Evolutionary conservation across 768 basidiomycete species (phyloP).

Genomic region (Trametes punicea): DNA sequence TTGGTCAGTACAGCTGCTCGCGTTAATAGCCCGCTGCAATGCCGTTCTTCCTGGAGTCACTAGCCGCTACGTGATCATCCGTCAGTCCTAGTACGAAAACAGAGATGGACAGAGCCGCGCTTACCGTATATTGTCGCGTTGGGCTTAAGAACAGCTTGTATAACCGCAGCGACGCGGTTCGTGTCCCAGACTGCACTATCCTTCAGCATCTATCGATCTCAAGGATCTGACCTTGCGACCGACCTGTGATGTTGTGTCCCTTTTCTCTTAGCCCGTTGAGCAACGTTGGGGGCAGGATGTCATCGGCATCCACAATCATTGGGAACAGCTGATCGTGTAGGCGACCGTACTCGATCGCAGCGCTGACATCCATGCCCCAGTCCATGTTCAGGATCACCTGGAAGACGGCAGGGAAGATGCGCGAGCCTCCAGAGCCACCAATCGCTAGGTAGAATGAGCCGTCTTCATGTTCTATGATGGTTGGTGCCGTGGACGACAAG

Average conservation of each 20-base stretch:
- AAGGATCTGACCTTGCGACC: conserved; percentile 12
- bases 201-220: neutral
- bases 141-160: conserved; percentile 59
- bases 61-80: conserved; percentile 53
- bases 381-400: conserved; percentile 79
- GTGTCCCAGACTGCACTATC: conserved; percentile 52
- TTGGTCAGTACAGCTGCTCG: conserved; percentile 1
- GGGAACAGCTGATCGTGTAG: conserved; percentile 89
- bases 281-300: conserved; percentile 53
- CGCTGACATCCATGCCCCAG: conserved; percentile 75
- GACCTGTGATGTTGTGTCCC: conserved; percentile 74
- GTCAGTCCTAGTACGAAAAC: conserved; percentile 2
- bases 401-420: conserved; percentile 77
- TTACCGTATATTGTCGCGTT: conserved; percentile 63
- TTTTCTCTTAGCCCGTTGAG: conserved; percentile 51
- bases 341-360: conserved; percentile 81
- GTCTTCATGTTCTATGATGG: conserved; percentile 73
- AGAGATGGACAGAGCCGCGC: neutral
- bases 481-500: conserved; percentile 79
- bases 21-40: conserved; percentile 79
- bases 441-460: conserved; percentile 70
- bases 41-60: conserved; percentile 92
- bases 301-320: conserved; percentile 53
- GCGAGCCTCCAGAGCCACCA: conserved; percentile 86
- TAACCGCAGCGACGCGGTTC: conserved; percentile 68